Conservation (phyloP, 2,329 filamentous ascomycete species). For the Diaporthe velutina region DNA sequence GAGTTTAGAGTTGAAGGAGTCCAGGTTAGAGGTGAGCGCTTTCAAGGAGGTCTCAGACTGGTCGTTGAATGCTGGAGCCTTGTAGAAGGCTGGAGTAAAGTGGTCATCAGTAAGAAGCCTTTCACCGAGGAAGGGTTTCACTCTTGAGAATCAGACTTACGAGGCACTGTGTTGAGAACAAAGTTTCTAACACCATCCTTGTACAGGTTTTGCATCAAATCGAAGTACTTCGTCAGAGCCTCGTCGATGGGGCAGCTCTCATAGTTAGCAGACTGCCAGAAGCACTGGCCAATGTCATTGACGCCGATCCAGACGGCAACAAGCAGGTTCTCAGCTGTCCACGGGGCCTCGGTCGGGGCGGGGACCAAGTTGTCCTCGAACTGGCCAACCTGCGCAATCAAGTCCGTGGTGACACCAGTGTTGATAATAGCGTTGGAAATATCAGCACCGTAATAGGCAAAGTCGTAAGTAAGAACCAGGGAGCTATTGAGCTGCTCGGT, state of each 20-base stretch:
- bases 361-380: conserved; percentile 37
- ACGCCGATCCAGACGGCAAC: conserved; percentile 39
- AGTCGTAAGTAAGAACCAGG: conserved; percentile 37
- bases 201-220: conserved; percentile 35
- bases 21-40: conserved; percentile 28
- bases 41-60: conserved; percentile 32
- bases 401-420: conserved; percentile 38
- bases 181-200: conserved; percentile 39
- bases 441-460: conserved; percentile 37
- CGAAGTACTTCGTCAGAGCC: conserved; percentile 37
- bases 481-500: conserved; percentile 37
- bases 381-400: conserved; percentile 36
- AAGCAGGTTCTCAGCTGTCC: conserved; percentile 37
- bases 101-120: neutral
- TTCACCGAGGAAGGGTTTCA: neutral
- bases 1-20: conserved; percentile 36
- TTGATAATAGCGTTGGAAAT: conserved; percentile 39
- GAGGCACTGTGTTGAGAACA: conserved; percentile 35
- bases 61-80: conserved; percentile 32
- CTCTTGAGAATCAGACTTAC: neutral
- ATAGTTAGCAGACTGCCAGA: conserved; percentile 32
- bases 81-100: conserved; percentile 30
- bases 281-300: conserved; percentile 39
- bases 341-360: conserved; percentile 32
- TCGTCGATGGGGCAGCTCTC: conserved; percentile 37